Evolutionary conservation across 2,329 filamentous ascomycete species (phyloP).

Genomic region (Metarhizium brunneum): DNA sequence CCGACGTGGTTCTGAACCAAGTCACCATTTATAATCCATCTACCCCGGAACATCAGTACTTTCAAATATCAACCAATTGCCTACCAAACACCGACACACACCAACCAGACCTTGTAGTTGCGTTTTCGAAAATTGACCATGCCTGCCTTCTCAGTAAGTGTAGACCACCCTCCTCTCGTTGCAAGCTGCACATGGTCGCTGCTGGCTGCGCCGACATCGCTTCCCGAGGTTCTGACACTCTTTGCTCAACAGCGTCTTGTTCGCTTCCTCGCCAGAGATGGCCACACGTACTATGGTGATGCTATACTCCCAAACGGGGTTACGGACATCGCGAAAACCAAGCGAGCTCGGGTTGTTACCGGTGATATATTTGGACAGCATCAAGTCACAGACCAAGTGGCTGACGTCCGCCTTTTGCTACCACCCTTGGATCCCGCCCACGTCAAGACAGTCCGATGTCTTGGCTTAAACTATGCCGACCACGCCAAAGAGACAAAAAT

Average conservation of each 20-base stretch:
- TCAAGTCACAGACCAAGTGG: constrained; percentile 50
- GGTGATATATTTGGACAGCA: constrained; percentile 59
- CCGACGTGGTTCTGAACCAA: too few species aligned
- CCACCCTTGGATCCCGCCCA: constrained; percentile 54
- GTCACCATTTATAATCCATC: too few species aligned
- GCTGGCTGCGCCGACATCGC: too few species aligned
- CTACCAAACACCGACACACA: too few species aligned
- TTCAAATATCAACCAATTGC: too few species aligned
- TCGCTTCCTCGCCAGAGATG: constrained; percentile 64
- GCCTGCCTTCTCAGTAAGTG: constrained; percentile 1
- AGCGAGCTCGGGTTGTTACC: constrained; percentile 50
- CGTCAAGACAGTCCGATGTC: constrained; percentile 56
- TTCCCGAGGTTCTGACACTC: neutral
- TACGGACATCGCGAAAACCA: constrained; percentile 51
- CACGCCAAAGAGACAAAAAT: constrained; percentile 63
- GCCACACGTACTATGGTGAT: constrained; percentile 63
- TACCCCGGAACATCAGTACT: too few species aligned
- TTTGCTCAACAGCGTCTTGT: constrained; percentile 49
- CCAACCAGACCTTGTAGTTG: too few species aligned
- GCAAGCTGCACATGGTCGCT: neutral
- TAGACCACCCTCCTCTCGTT: neutral
- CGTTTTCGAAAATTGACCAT: neutral
- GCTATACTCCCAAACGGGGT: constrained; percentile 55
- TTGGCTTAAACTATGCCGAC: constrained; percentile 64
- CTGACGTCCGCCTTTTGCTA: constrained; percentile 47